Conservation (phyloP, 345 rosid genomes). For the Pugionium dolabratum region DNA sequence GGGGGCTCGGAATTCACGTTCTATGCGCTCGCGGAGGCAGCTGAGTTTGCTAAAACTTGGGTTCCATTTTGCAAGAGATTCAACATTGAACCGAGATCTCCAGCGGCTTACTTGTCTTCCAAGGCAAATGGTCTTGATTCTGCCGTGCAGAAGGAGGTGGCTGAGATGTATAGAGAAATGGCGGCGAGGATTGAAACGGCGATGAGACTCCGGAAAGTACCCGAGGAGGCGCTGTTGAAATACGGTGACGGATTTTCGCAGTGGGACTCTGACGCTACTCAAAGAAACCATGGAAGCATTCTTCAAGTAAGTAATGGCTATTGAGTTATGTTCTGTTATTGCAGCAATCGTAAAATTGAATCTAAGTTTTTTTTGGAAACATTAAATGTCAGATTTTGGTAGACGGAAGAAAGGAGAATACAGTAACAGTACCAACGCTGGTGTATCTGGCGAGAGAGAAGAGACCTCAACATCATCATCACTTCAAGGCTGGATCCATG, state of each 20-base stretch:
- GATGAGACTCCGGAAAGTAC: slow-evolving; percentile 35
- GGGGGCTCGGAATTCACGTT: slow-evolving; percentile 63
- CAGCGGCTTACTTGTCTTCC: slow-evolving; percentile 54
- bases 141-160: not conserved
- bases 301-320: slow-evolving; percentile 49
- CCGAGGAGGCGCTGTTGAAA: slow-evolving; percentile 43
- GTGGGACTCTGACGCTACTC: slow-evolving; percentile 52
- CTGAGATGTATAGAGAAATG: slow-evolving; percentile 55
- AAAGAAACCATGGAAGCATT: slow-evolving; percentile 56
- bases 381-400: slow-evolving; percentile 47
- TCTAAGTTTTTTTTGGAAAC: not conserved
- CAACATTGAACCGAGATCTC: slow-evolving; percentile 62
- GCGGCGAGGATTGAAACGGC: slow-evolving; percentile 45
- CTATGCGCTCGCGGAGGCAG: slow-evolving; percentile 59
- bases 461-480: slow-evolving; percentile 59
- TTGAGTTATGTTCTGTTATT: slow-evolving; percentile 9
- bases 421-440: slow-evolving; percentile 55
- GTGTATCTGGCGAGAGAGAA: slow-evolving; percentile 83
- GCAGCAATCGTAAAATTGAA: slow-evolving; percentile 1
- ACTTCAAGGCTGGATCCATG: slow-evolving; percentile 91
- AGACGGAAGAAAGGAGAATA: slow-evolving; percentile 50
- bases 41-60: slow-evolving; percentile 57
- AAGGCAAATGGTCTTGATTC: slow-evolving; percentile 10
- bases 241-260: slow-evolving; percentile 52
- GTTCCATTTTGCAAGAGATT: slow-evolving; percentile 58